Percentiles rank a stretch among this genome's conserved stretches.
phyloP scores from a whole-genome alignment of 2,329 filamentous ascomycete genomes.

The Botrytis elliptica region DNA sequence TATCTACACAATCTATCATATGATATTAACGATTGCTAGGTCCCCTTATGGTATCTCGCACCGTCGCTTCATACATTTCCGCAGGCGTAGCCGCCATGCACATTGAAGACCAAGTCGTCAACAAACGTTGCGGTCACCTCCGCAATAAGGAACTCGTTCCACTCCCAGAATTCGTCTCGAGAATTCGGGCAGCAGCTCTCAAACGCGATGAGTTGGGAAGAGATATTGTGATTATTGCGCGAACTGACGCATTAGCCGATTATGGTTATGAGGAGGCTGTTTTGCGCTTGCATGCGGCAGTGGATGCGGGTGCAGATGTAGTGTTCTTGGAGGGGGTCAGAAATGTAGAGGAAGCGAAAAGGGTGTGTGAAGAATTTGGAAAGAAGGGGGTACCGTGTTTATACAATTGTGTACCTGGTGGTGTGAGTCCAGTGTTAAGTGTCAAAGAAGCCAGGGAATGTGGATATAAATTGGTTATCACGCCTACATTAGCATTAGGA shows the following conservation, averaged over 20 bases:
- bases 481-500: constrained; percentile 40
- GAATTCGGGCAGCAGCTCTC: constrained; percentile 55
- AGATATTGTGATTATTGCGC: constrained; percentile 60
- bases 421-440: constrained; percentile 53
- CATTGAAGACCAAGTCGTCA: constrained; percentile 62
- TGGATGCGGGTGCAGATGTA: constrained; percentile 56
- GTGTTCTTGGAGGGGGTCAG: constrained; percentile 60
- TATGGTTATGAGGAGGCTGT: constrained; percentile 58
- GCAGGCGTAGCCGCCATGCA: constrained; percentile 58
- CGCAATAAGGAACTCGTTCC: constrained; percentile 56
- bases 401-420: constrained; percentile 57
- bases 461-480: constrained; percentile 59
- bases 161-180: constrained; percentile 41
- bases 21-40: constrained; percentile 15
- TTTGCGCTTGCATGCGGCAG: constrained; percentile 49
- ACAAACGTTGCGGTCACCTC: constrained; percentile 66
- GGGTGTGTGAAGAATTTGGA: neutral
- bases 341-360: constrained; percentile 48
- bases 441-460: constrained; percentile 52
- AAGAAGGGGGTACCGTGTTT: constrained; percentile 51
- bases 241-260: constrained; percentile 59
- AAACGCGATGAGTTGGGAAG: constrained; percentile 49
- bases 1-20: neutral
- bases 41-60: constrained; percentile 44
- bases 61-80: constrained; percentile 39